A percentile compares a stretch with the other conserved stretches of the same genome.
Conservation (phyloP, 2,329 filamentous ascomycete species). For the Blumeria hordei region DNA sequence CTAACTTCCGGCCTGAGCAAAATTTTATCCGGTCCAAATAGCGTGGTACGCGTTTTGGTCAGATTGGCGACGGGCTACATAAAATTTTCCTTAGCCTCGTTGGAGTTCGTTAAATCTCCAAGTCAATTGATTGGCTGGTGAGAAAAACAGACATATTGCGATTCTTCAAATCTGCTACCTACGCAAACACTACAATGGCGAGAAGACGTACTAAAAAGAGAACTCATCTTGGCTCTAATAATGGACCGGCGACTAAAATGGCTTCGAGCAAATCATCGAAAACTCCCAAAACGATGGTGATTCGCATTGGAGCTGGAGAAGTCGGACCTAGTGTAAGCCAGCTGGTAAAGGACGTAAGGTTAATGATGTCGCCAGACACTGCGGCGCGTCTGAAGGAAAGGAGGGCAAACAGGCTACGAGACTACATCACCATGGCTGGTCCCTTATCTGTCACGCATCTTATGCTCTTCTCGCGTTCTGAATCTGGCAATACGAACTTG, state of each 20-base stretch:
- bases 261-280: conserved; percentile 35
- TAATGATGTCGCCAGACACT: conserved; percentile 90
- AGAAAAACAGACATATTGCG: no score
- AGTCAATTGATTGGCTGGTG: no score
- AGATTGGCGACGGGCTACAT: no score
- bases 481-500: conserved; percentile 77
- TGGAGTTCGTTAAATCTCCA: no score
- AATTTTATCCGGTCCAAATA: no score
- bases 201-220: conserved; percentile 67
- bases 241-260: conserved; percentile 25
- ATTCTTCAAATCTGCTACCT: no score
- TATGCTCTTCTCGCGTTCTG: conserved; percentile 75
- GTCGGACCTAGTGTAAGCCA: conserved; percentile 82
- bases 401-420: conserved; percentile 63
- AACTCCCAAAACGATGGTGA: conserved; percentile 90
- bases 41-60: no score
- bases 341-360: conserved; percentile 70
- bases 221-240: conserved; percentile 48
- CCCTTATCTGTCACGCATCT: conserved; percentile 83
- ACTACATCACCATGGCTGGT: conserved; percentile 89
- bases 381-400: conserved; percentile 75
- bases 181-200: conserved; percentile 33
- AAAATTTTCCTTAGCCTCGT: no score
- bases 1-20: no score
- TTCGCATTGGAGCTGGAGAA: conserved; percentile 82